phyloP scores from a whole-genome alignment of 2,329 filamentous ascomycete species.

The Eurotiales sp. region DNA sequence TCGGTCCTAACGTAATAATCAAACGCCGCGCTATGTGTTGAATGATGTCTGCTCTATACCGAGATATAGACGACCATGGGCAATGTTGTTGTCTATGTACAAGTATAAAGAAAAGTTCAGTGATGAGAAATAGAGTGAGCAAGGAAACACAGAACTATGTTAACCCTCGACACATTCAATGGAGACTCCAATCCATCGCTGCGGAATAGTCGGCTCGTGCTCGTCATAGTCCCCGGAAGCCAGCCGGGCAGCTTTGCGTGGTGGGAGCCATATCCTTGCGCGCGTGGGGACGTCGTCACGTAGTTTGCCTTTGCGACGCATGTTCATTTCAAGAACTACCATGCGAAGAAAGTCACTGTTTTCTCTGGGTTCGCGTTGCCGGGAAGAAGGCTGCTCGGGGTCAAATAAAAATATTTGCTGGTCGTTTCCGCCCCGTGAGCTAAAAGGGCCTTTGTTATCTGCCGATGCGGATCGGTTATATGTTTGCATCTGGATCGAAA shows the following conservation, averaged over 20 bases:
- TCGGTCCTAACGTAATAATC: not conserved
- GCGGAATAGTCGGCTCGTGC: conserved; percentile 23
- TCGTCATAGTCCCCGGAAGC: conserved; percentile 19
- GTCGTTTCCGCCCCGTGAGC: conserved; percentile 39
- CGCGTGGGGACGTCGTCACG: conserved; percentile 52
- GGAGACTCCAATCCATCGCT: conserved; percentile 29
- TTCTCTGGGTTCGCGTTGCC: conserved; percentile 60
- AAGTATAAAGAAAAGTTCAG: not conserved
- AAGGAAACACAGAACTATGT: not conserved
- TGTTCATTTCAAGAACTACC: conserved; percentile 65
- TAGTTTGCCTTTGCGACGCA: conserved; percentile 61
- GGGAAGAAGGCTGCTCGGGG: conserved; percentile 40
- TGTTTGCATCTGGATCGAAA: conserved; percentile 62
- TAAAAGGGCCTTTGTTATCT: conserved; percentile 27
- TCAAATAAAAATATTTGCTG: conserved; percentile 34
- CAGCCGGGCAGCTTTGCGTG: conserved; percentile 36
- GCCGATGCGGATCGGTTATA: conserved; percentile 43
- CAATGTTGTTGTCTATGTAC: not conserved
- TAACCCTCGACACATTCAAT: conserved; percentile 15
- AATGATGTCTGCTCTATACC: not conserved
- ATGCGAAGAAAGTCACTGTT: conserved; percentile 62
- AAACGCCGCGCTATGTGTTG: not conserved
- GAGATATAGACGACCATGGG: not conserved
- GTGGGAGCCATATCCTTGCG: conserved; percentile 59
- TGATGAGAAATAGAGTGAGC: not conserved